Evolutionary conservation across 78 protist genomes (phyloP), one percentile per base, ranked within the genome.

Genomic region (Creolimax fragrantissima): DNA sequence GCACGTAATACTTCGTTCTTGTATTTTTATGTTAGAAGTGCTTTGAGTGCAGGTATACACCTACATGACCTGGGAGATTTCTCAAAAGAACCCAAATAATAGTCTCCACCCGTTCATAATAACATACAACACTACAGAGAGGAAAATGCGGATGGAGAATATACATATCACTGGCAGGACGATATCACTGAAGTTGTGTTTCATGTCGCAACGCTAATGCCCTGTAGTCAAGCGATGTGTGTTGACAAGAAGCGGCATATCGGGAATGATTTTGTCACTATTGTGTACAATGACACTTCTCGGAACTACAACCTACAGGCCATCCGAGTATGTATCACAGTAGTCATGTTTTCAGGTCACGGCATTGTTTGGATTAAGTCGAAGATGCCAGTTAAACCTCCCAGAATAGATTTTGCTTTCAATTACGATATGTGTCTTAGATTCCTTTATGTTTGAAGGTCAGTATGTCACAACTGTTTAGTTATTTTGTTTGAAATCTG

Each of bases 201-300:
- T 44, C 90, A 88, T 74, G 90, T 88, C 84, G 90, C 90, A 42
- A 88, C 90, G 58, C 67, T 88, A 35, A 88, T 88, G 90, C 90
- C 90, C 35, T 11, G 17, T 24, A 35, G 37, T 32, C 45, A 86
- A 5, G 45, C 90, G 7, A 35, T 6, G 1, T 86, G 90, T 41
- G 32, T 36, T 35, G 67, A 42, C 24, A 88, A 88, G 90, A 88
- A 88, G n/a, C 90, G 90, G 90, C 90, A 88, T 74, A 88, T 88
- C 4, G 90, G 90, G 84, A 88, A 88, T 11, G 90, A 88, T 36
- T 88, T 42, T n/a, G 90, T 88, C 2, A 88, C 81, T 3, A 88
- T 88, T 7, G 67, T 88, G n/a, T 88, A 44, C 90, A 88, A 88
- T 11, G 90, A 88, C 3, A 5, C 58, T n/a, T 5, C 11, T 36